These are phyloP conservation scores for Sanghuangporus sanghuang DNA, from an alignment of 1,284 basidiomycete genomes.

Conservation along the genomic window DNA sequence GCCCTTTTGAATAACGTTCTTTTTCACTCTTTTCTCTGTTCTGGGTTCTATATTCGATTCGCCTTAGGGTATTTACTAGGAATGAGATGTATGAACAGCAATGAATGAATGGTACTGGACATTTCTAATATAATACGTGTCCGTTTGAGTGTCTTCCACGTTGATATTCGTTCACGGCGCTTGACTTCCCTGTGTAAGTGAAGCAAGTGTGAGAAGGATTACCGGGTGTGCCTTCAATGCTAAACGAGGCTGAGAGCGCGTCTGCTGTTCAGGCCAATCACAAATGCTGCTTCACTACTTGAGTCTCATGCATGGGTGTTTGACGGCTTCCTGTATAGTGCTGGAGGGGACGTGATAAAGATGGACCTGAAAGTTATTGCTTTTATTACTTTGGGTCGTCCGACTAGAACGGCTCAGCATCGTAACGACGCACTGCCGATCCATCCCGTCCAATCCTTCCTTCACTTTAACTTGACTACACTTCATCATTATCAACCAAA, in stretches of 20 bases:
- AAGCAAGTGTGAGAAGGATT: not conserved
- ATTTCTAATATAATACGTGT: not conserved
- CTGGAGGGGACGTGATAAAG: not conserved
- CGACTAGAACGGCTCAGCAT: not conserved
- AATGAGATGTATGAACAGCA: conserved; percentile 2
- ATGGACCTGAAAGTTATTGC: not conserved
- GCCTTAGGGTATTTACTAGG: not conserved
- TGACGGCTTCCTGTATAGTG: not conserved
- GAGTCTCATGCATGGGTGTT: not conserved
- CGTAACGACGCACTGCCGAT: not conserved
- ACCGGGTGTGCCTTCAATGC: not conserved
- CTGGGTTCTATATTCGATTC: not conserved
- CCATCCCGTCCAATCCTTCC: not conserved
- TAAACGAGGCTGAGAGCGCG: conserved; percentile 2
- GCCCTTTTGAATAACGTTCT: conserved; percentile 1
- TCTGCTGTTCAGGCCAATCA: not conserved
- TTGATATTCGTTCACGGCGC: not conserved
- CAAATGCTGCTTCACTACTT: not conserved
- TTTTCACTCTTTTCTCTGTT: not conserved
- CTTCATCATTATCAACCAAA: not conserved
- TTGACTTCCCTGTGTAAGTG: not conserved
- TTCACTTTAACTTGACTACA: not conserved
- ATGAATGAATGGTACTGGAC: not conserved
- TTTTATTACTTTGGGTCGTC: not conserved
- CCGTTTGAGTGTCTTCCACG: not conserved